Base-by-base conservation (phyloP, 2,329 filamentous ascomycete species). In the Eutypa lata region DNA sequence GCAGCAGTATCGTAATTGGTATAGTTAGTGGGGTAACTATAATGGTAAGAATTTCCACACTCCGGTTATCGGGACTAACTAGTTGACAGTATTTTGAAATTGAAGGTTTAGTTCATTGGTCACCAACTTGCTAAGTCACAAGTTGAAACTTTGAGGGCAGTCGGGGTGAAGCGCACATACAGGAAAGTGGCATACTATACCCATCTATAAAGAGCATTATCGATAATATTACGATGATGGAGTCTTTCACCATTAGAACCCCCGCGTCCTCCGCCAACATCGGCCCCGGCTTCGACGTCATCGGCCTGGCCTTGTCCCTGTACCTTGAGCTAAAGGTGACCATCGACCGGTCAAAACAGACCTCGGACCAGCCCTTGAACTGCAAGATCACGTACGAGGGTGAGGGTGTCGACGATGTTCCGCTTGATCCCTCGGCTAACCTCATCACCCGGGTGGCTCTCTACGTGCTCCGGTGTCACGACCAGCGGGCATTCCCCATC, bases 201-300 rank as follows among this genome's bases (percentile, higher is more conserved):
- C n/a, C 26, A 31, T 31, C 10, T 10, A 31, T 10, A 31, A 10
- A 31, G 6, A 31, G 6, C 10, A 5, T 31, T 31, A 5, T 31
- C 10, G 26, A 31, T 10, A 31, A 31, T 10, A 31, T 5, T 10
- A 38, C 14, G n/a, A 38, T 10, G 26, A 79, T 79, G 75, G 80
- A 84, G 66, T 83, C 82, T 51, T 87, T 89, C 72, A 76, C 81
- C 62, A 89, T 91, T 78, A 84, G 82, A 74, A 90, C 91, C 57
- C 93, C 93, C 60, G 95, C 90, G 76, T 97, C 93, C 55, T 97
- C 92, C 57, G 93, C 93, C 75, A 97, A 97, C 78, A 97, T 97
- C 68, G 93, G 91, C 62, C 93, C 93, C 47, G 93, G 93, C 54
- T 99, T 97, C 79, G 93, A 99, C 78, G 93, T 97, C 65, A 96